Evolutionary conservation across 2,329 filamentous ascomycete genomes (phyloP).

Genomic region (Lasiodiplodia sp.): DNA sequence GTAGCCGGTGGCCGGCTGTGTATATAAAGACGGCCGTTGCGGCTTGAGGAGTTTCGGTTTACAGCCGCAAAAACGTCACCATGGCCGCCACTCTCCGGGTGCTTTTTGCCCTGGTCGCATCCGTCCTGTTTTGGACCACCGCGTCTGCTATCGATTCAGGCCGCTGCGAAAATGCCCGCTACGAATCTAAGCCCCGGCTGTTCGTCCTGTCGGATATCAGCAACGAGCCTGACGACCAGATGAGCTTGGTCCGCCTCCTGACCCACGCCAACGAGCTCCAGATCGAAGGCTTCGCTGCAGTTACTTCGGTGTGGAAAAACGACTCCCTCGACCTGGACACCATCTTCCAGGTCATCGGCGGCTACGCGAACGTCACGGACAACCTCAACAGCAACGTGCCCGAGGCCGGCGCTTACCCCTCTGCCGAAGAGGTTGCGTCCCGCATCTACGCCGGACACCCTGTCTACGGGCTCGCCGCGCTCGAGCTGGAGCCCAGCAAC

Average conservation of each 20-base stretch:
- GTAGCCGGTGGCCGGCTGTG: background rate
- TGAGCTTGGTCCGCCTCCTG: constrained; percentile 34
- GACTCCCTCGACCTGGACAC: constrained; percentile 32
- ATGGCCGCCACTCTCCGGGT: background rate
- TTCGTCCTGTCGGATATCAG: constrained; percentile 35
- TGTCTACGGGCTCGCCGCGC: constrained; percentile 48
- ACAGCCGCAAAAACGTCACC: background rate
- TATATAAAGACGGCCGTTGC: background rate
- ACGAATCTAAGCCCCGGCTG: constrained; percentile 22
- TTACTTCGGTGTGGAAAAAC: constrained; percentile 34
- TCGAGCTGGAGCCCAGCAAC: constrained; percentile 29
- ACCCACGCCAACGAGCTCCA: constrained; percentile 35
- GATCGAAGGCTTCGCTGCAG: constrained; percentile 34
- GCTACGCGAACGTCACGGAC: constrained; percentile 43
- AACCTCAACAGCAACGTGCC: constrained; percentile 54
- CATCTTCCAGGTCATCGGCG: constrained; percentile 39
- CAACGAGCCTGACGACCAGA: constrained; percentile 36
- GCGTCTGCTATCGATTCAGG: background rate
- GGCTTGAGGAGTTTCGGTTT: background rate
- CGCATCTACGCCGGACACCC: constrained; percentile 43
- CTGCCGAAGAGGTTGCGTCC: constrained; percentile 32
- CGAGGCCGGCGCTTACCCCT: constrained; percentile 35
- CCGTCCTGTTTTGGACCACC: background rate
- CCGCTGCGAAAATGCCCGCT: constrained; percentile 16
- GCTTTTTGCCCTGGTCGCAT: background rate